These are phyloP conservation scores for Kodamaea plutei DNA, from an alignment of 1,139 yeast species.

Conservation along the genomic window DNA sequence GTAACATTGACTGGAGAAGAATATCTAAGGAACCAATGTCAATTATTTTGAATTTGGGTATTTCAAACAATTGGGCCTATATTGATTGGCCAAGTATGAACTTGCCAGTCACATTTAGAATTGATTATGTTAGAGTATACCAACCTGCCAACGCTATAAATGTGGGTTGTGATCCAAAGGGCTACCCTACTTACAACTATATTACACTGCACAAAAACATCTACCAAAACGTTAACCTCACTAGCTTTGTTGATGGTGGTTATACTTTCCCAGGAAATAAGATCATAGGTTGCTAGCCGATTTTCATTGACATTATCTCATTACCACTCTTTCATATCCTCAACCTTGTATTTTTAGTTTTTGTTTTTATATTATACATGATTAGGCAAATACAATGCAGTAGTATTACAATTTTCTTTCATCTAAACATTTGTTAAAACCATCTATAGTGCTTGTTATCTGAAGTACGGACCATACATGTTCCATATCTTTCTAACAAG, in stretches of 20 bases:
- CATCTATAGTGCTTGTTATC: no score
- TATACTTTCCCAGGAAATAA: slow-evolving; percentile 55
- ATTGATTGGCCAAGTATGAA: slow-evolving; percentile 69
- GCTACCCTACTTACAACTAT: slow-evolving; percentile 70
- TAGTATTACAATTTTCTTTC: no score
- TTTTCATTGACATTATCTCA: background rate
- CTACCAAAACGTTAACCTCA: slow-evolving; percentile 58
- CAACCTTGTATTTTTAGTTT: no score
- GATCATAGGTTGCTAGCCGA: slow-evolving; percentile 20
- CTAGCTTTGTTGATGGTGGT: slow-evolving; percentile 66
- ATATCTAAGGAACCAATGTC: slow-evolving; percentile 87
- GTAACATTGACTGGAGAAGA: slow-evolving; percentile 72
- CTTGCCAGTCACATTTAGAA: slow-evolving; percentile 64
- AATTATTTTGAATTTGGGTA: slow-evolving; percentile 69
- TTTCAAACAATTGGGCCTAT: slow-evolving; percentile 79
- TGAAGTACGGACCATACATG: slow-evolving; percentile 42
- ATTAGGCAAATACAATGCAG: no score
- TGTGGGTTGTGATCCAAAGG: slow-evolving; percentile 72
- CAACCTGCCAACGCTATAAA: slow-evolving; percentile 55
- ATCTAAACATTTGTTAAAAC: no score
- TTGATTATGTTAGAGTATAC: slow-evolving; percentile 76
- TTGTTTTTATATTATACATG: no score
- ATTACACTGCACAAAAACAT: slow-evolving; percentile 61
- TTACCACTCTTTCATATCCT: background rate
- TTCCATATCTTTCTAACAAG: slow-evolving; percentile 54